Evolutionary conservation across 129 eudicot genomes (phyloP), one percentile per base, ranked within the genome.

Genomic region (Artemisia annua): DNA sequence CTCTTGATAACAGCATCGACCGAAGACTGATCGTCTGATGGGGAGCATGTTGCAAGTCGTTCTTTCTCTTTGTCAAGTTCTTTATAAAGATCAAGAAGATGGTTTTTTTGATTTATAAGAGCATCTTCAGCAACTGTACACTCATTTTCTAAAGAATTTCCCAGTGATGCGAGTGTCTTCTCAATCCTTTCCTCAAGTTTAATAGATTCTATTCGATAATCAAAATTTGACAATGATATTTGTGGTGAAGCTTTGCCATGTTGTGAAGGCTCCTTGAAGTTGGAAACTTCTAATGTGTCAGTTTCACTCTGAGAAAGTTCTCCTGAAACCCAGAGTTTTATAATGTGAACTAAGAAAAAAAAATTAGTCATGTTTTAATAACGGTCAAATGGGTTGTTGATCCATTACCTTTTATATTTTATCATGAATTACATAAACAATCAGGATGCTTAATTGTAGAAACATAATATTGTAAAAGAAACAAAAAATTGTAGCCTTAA

Each of bases 151-250:
- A 87, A 96, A 51, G 95, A 84, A 63, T 71, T 89, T 56, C 75
- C 82, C 26, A 89, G 82, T 9, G 76, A 72, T 58, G 43, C 71
- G 26, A 93, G 81, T 67, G 86, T 79, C 75, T 74, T 83, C 58
- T 84, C 87, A 51, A 89, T 76, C 73, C 84, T 83, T 30, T 79
- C 81, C 71, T 87, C 95, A 20, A 92, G 89, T 56, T 79, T 79
- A 5, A 74, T 9, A 10, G 89, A 82, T 61, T 92, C 95, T 48
- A 76, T 71, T 59, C 67, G 72, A 64, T 51, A 76, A 72, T 85
- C 87, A 26, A 87, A 85, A 18, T 72, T 74, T 46, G 77, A 66
- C 46, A 79, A 77, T 8, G 69, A 49, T 54, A 55, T 57, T 35
- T 46, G 75, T 19, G 87, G 78, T 60, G 81, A 56, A 18, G 57